phyloP scores from a whole-genome alignment of 1,139 yeast species.

The Tardiomyces blankii region DNA sequence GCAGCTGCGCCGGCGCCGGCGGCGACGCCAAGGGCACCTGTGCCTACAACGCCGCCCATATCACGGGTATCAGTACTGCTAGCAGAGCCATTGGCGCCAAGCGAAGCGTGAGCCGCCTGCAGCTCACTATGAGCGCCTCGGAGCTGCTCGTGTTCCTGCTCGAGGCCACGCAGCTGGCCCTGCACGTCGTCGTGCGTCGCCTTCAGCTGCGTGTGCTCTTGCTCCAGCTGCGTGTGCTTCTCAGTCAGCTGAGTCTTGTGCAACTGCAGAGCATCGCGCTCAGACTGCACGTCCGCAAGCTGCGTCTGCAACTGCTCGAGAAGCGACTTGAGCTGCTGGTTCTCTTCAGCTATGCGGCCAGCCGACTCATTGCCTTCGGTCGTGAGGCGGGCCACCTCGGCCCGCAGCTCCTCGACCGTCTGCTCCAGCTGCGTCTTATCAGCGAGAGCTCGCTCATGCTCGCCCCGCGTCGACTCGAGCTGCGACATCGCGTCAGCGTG shows the following conservation, averaged over 20 bases:
- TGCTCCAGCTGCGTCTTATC: background rate
- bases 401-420: background rate
- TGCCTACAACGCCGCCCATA: background rate
- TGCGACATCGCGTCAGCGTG: background rate
- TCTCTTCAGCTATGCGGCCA: background rate
- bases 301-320: background rate
- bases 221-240: conserved; percentile 4
- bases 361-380: background rate
- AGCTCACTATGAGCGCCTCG: background rate
- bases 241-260: conserved; percentile 2
- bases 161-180: background rate
- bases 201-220: conserved; percentile 12
- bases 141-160: background rate
- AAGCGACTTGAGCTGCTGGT: background rate
- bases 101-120: background rate
- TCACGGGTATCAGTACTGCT: too few relatives aligned
- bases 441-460: background rate
- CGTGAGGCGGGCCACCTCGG: background rate
- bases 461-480: background rate
- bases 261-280: conserved; percentile 3
- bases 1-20: background rate
- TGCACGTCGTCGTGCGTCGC: conserved; percentile 11
- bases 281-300: conserved; percentile 4
- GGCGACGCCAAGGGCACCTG: background rate
- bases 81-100: conserved; percentile 1